Conservation (phyloP, 345 rosid genomes). For the Populus davidiana region DNA sequence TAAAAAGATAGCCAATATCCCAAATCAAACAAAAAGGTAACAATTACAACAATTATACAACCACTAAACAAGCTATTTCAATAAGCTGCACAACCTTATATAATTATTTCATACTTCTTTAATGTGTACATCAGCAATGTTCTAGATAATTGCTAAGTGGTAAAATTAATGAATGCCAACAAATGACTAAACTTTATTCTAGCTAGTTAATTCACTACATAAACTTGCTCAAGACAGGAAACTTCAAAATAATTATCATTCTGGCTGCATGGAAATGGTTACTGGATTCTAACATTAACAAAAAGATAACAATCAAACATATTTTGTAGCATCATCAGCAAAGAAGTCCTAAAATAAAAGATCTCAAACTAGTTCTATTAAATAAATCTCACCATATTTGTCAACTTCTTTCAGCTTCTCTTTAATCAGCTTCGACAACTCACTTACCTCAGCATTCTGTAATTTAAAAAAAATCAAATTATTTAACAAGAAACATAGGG, state of each 20-base stretch:
- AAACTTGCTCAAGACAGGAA: background rate
- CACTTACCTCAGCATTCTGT: slow-evolving; percentile 76
- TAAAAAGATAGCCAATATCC: background rate
- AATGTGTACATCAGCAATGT: background rate
- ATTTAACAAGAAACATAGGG: background rate
- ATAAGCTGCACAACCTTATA: background rate
- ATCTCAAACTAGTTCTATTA: background rate
- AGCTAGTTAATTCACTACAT: background rate
- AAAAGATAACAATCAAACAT: background rate
- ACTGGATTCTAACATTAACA: background rate
- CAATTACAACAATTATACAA: background rate
- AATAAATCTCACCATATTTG: slow-evolving; percentile 50
- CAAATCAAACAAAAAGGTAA: background rate
- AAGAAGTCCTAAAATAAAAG: background rate
- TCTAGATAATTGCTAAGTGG: background rate
- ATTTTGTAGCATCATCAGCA: background rate
- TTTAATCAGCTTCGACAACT: slow-evolving; percentile 86
- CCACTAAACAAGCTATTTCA: background rate
- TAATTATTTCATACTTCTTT: background rate
- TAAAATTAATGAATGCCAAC: background rate
- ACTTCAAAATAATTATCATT: background rate
- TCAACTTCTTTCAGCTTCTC: slow-evolving; percentile 94
- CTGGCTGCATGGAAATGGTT: background rate
- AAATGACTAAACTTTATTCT: background rate
- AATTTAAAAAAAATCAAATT: slow-evolving; percentile 12